Evolutionary conservation across 352 stramenopile genomes (phyloP), one percentile per base, ranked within the genome.

Genomic region (Phytophthora sansomeana): DNA sequence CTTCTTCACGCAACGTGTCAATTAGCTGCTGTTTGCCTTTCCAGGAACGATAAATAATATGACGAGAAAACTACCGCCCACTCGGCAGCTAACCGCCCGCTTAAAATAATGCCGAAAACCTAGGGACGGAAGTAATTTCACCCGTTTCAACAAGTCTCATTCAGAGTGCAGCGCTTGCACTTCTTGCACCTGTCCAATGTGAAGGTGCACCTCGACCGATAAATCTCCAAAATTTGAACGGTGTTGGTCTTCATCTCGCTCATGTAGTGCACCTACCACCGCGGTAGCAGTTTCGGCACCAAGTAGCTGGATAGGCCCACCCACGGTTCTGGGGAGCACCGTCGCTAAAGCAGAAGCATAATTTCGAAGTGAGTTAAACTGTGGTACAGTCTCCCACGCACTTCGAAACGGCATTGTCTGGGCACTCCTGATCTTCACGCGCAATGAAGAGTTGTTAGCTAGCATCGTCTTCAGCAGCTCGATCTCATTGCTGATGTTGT

Each of bases 401-500:
- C 21, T 38, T 26, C 50, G 33, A 17, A 58, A 58, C 36, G 50
- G 47, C 21, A 28, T 57, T 24, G 5, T 13, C 50, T 57, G 50
- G 28, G 32, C 33, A 14, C 43, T 4, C 21, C 26, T 16, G 21
- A 57, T 19, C 21, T 57, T 16, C 7, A 47, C 35, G 19, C 33
- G 50, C 19, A 57, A 16, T 9, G 50, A 48, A 5, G 50, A 24
- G 35, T 58, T 47, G 7, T 24, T 35, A 29, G 21, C n/a, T 38
- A 24, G 5, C 36, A 47, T 38, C 16, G 9, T 17, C 33, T 58
- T 47, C 10, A 58, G 50, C 16, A 19, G 8, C 33, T 58, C 50
- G 35, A 58, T 58, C 6, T 58, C 50, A 33, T 19, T n/a, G 7
- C 50, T 58, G 35, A 58, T 58, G 24, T 24, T 58, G 50, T 58